These are phyloP conservation scores for Drechslerella dactyloides DNA, from an alignment of 2,329 filamentous ascomycete genomes.

Conservation along the genomic window DNA sequence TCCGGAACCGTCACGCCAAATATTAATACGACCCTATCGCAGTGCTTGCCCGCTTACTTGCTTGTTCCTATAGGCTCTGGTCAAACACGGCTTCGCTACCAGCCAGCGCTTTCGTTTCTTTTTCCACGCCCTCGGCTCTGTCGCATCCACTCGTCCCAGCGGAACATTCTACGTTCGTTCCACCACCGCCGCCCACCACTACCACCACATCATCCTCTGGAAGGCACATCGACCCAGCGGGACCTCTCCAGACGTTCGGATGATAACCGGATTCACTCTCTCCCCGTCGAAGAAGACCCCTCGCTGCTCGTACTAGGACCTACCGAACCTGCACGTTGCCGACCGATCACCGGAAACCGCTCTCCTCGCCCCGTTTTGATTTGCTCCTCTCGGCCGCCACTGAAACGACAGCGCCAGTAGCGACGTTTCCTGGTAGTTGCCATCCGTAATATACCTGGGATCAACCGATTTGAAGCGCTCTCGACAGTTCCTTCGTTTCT, in stretches of 20 bases:
- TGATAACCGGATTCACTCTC: conserved; percentile 13
- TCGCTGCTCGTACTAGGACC: neutral
- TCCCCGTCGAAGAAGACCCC: neutral
- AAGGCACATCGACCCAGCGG: conserved; percentile 5
- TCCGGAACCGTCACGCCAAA: conserved; percentile 26
- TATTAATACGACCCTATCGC: conserved; percentile 4
- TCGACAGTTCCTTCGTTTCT: neutral
- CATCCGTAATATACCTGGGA: conserved; percentile 6
- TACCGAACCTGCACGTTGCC: conserved; percentile 6
- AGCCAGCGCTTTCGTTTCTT: conserved; percentile 30
- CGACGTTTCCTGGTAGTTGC: neutral
- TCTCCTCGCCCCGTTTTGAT: neutral
- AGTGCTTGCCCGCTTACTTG: conserved; percentile 27
- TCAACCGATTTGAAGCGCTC: neutral
- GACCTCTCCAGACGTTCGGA: neutral
- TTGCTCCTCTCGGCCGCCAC: neutral
- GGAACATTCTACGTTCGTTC: conserved; percentile 38
- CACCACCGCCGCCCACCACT: conserved; percentile 7
- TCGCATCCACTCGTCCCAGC: conserved; percentile 27
- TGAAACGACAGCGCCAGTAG: neutral
- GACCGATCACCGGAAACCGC: conserved; percentile 7
- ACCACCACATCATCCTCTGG: conserved; percentile 5
- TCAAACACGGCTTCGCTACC: conserved; percentile 14
- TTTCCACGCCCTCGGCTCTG: conserved; percentile 24
- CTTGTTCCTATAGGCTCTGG: conserved; percentile 15